These are phyloP conservation scores for Leccinum glutinopallens DNA, from an alignment of 1,284 basidiomycete genomes.

Conservation along the genomic window DNA sequence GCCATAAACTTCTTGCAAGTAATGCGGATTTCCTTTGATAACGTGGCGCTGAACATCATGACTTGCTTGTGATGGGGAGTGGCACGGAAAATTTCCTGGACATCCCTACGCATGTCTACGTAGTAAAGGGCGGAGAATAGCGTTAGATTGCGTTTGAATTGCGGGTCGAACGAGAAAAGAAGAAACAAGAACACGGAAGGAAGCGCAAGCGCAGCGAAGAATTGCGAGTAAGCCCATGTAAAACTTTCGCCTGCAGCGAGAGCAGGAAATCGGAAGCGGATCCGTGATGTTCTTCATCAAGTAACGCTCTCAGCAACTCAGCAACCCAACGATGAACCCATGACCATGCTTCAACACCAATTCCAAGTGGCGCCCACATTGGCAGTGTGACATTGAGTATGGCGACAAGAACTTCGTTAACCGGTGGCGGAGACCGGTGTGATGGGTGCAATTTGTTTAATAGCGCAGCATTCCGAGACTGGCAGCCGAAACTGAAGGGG, in stretches of 20 bases:
- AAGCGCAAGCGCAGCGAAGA: conserved; percentile 17
- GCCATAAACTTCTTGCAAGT: conserved; percentile 99
- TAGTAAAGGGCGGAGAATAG: conserved; percentile 46
- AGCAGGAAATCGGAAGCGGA: conserved; percentile 23
- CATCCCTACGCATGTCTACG: conserved; percentile 99
- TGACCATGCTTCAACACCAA: conserved; percentile 38
- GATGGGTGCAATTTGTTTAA: conserved; percentile 45
- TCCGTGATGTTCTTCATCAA: conserved; percentile 33
- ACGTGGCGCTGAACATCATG: conserved; percentile 99
- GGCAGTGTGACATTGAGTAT: conserved; percentile 53
- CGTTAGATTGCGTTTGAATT: conserved; percentile 55
- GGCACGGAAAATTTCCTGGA: conserved; percentile 99
- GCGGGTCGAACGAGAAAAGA: conserved; percentile 53
- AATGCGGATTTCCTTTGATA: conserved; percentile 95
- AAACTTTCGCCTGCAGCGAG: conserved; percentile 20
- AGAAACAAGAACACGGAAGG: conserved; percentile 37
- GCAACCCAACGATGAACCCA: conserved; percentile 33
- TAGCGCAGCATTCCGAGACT: conserved; percentile 42
- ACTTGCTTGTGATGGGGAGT: conserved; percentile 99
- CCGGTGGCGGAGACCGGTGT: conserved; percentile 39
- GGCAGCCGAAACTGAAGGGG: conserved; percentile 60
- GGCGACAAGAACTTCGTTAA: conserved; percentile 49
- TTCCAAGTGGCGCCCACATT: conserved; percentile 36
- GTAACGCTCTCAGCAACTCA: conserved; percentile 33
- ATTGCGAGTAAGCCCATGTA: conserved; percentile 19